A percentile compares a stretch with the other conserved stretches of the same genome.
Conservation (phyloP, 2,329 filamentous ascomycete genomes). For the Calonectria ilicicola region DNA sequence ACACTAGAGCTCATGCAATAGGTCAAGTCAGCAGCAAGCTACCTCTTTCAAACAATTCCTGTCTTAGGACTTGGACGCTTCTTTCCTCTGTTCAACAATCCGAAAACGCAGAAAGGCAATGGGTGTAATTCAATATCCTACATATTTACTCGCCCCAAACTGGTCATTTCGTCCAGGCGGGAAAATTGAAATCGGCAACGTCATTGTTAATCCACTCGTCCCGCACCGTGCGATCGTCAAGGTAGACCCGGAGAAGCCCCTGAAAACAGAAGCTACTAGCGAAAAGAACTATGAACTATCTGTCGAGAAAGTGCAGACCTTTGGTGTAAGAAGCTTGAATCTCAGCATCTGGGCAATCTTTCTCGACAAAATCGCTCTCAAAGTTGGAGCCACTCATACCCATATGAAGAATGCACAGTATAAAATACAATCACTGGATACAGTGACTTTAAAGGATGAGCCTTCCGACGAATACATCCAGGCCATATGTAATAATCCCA, state of each 20-base stretch:
- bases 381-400: neutral
- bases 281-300: neutral
- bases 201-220: neutral
- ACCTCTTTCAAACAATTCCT: neutral
- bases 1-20: neutral
- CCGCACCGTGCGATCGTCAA: neutral
- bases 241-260: neutral
- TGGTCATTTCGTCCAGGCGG: neutral
- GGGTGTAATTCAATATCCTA: neutral
- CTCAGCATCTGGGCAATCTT: neutral
- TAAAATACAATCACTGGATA: neutral
- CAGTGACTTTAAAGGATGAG: neutral
- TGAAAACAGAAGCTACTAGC: neutral
- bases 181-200: neutral
- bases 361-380: neutral
- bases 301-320: neutral
- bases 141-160: neutral
- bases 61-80: neutral
- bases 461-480: neutral
- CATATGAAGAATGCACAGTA: neutral
- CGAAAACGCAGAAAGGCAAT: neutral
- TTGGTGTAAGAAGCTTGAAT: neutral
- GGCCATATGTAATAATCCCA: neutral
- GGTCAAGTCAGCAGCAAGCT: neutral
- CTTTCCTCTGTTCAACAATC: neutral